Evolutionary conservation across 1,284 basidiomycete genomes (phyloP).

Genomic region (Polyporus tsugae): DNA sequence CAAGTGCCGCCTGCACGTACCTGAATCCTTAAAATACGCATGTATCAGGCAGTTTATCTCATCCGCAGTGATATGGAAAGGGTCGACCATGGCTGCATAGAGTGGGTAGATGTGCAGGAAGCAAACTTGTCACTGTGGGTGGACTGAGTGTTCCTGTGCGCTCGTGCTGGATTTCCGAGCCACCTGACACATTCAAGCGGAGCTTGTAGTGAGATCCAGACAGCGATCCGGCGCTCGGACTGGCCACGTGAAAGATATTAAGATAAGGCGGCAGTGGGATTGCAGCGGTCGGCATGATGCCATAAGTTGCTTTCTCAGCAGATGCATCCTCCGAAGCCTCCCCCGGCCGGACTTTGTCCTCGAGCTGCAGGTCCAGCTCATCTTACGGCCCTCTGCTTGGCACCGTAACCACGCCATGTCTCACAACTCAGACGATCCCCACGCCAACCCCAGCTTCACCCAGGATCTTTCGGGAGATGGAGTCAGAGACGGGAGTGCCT

Average conservation of each 20-base stretch:
- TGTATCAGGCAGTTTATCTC: slow-evolving; percentile 87
- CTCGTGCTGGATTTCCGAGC: not conserved
- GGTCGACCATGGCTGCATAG: slow-evolving; percentile 37
- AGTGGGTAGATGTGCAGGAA: slow-evolving; percentile 5
- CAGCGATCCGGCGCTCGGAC: not conserved
- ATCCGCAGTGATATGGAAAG: slow-evolving; percentile 76
- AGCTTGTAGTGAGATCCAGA: slow-evolving; percentile 11
- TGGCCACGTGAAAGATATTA: slow-evolving; percentile 17
- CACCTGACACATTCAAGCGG: slow-evolving; percentile 21
- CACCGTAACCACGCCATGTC: not conserved
- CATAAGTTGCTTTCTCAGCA: slow-evolving; percentile 17
- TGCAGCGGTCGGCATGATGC: not conserved
- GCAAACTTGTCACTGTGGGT: not conserved
- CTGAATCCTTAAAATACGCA: slow-evolving; percentile 83
- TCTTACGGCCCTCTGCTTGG: not conserved
- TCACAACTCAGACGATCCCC: not conserved
- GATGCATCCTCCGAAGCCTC: not conserved
- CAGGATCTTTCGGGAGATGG: slow-evolving; percentile 27
- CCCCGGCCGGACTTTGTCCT: slow-evolving; percentile 13
- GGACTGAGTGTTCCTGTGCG: not conserved
- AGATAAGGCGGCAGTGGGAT: slow-evolving; percentile 20
- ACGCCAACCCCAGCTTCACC: not conserved
- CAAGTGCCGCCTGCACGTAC: slow-evolving; percentile 44
- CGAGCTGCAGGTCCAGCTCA: slow-evolving; percentile 7
- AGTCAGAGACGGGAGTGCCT: slow-evolving; percentile 16